phyloP scores from a whole-genome alignment of 345 rosid genomes.

The Heritiera fomes region DNA sequence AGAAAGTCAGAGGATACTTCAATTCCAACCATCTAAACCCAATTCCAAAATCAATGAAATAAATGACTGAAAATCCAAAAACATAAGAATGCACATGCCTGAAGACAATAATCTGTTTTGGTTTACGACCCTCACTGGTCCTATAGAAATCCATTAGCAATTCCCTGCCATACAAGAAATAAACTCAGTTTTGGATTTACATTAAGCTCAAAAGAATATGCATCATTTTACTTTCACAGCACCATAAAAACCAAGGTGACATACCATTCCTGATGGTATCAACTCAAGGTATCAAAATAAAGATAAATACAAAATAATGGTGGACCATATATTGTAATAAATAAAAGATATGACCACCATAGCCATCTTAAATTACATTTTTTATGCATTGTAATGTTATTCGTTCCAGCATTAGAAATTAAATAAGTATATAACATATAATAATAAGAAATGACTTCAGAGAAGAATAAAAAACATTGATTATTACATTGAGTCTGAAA shows the following conservation, averaged over 20 bases:
- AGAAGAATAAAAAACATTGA: neutral
- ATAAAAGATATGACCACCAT: neutral
- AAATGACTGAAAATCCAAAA: neutral
- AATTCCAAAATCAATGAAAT: neutral
- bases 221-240: neutral
- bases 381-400: neutral
- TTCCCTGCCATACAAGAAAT: constrained; percentile 48
- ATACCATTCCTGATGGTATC: neutral
- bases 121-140: constrained; percentile 57
- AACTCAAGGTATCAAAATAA: neutral
- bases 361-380: neutral
- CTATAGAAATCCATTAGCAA: constrained; percentile 60
- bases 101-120: constrained; percentile 77
- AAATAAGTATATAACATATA: neutral
- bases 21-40: neutral
- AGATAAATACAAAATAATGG: neutral
- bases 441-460: neutral
- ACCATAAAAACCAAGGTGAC: neutral
- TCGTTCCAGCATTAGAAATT: neutral
- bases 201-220: constrained; percentile 1
- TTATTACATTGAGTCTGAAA: neutral
- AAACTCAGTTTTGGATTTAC: neutral
- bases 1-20: neutral
- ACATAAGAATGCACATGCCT: constrained; percentile 41
- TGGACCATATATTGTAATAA: neutral